Percentiles rank a stretch among this genome's conserved stretches.
Conservation (phyloP, 169 alveolate genomes). For the Plasmodium coatneyi region DNA sequence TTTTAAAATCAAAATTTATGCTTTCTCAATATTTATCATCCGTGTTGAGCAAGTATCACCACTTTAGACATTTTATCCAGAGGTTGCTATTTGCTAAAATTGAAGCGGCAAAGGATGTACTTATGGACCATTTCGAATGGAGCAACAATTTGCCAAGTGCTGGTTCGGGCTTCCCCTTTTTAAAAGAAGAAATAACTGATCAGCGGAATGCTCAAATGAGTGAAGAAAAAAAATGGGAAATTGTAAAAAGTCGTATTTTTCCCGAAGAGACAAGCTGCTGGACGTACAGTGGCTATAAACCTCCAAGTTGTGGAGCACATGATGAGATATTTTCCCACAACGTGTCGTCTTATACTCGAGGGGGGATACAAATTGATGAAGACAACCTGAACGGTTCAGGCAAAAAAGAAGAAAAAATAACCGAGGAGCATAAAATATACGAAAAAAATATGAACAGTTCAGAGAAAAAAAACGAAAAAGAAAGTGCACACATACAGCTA, state of each 20-base stretch:
- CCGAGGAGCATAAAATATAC: neutral
- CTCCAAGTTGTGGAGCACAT: neutral
- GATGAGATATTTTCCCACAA: neutral
- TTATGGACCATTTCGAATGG: constrained; percentile 8
- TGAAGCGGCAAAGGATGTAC: neutral
- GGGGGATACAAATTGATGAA: neutral
- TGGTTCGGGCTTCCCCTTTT: neutral
- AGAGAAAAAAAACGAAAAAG: neutral
- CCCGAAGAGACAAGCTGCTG: neutral
- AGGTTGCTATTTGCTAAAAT: constrained; percentile 8
- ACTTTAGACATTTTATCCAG: constrained; percentile 5
- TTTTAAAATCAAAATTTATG: constrained; percentile 16
- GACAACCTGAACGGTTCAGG: neutral
- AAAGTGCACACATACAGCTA: constrained; percentile 5
- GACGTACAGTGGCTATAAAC: neutral
- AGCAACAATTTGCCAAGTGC: neutral
- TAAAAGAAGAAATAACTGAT: neutral
- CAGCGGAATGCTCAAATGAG: neutral
- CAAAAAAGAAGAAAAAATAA: neutral
- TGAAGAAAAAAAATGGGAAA: neutral
- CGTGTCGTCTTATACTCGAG: neutral
- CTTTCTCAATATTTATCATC: constrained; percentile 11
- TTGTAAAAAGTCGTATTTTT: neutral
- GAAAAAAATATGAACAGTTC: constrained; percentile 1
- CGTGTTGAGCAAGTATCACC: constrained; percentile 7